Evolutionary conservation across 306 rosid species (phyloP).

Genomic region (Rosa persica): DNA sequence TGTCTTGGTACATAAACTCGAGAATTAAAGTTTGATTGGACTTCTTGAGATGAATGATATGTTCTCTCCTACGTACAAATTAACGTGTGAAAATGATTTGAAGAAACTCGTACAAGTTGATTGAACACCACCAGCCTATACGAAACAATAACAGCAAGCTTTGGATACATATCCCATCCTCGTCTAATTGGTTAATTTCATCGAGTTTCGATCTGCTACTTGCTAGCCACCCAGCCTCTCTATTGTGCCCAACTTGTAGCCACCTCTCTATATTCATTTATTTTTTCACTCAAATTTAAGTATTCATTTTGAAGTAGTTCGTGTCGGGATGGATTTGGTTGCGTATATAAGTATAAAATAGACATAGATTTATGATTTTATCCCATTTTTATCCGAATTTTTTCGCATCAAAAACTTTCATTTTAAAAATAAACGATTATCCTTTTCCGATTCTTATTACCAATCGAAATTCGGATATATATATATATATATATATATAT

Average conservation of each 20-base stretch:
- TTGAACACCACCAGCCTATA: not conserved
- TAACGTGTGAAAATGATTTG: not conserved
- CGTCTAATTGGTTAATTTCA: not conserved
- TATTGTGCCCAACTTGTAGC: not conserved
- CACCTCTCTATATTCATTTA: too few relatives aligned
- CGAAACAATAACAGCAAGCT: not conserved
- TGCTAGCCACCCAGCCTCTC: not conserved
- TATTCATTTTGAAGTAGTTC: too few relatives aligned
- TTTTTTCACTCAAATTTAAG: too few relatives aligned
- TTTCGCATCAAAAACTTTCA: too few relatives aligned
- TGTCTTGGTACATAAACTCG: not conserved
- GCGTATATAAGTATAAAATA: too few relatives aligned
- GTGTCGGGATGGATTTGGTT: too few relatives aligned
- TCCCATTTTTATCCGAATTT: too few relatives aligned
- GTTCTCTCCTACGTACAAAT: not conserved
- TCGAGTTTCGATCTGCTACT: not conserved
- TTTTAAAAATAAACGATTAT: too few relatives aligned
- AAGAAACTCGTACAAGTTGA: not conserved
- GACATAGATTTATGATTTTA: too few relatives aligned
- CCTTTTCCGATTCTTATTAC: too few relatives aligned
- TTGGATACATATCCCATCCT: not conserved
- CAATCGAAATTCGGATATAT: not conserved
- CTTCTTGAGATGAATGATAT: not conserved
- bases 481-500: too few relatives aligned
- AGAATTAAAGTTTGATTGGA: not conserved